Conservation (phyloP, 2,329 filamentous ascomycete species). For the Chaetomium olivaceum region DNA sequence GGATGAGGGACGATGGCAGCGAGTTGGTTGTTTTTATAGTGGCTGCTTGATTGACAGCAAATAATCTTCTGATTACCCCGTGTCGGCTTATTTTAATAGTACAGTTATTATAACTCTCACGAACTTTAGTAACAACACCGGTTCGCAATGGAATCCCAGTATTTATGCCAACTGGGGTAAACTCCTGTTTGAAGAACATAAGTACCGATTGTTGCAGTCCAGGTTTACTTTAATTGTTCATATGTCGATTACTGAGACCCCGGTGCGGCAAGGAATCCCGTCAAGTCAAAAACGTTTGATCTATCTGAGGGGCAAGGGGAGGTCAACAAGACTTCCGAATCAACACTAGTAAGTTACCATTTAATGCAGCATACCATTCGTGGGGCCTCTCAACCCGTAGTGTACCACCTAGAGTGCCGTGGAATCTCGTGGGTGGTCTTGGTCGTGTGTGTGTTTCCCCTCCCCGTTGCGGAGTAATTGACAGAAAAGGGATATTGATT, state of each 20-base stretch:
- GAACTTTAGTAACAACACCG: too few species aligned
- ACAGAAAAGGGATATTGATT: slow-evolving; percentile 5
- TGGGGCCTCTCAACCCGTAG: too few species aligned
- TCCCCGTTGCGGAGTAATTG: background rate
- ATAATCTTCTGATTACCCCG: background rate
- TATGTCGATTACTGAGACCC: background rate
- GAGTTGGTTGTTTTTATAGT: background rate
- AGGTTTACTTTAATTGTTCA: too few species aligned
- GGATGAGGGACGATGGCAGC: background rate
- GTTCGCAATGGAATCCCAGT: too few species aligned
- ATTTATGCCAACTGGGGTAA: too few species aligned
- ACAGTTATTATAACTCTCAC: too few species aligned
- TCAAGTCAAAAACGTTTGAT: background rate
- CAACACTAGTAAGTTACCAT: background rate
- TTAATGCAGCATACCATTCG: background rate
- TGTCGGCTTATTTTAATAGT: background rate
- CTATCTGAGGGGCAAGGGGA: background rate
- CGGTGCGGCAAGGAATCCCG: too few species aligned
- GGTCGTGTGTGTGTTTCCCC: background rate
- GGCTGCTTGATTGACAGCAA: background rate
- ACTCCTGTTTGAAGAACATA: too few species aligned
- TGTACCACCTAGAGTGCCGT: background rate
- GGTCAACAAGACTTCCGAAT: background rate
- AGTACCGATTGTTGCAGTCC: too few species aligned
- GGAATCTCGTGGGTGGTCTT: background rate